A percentile compares a stretch with the other conserved stretches of the same genome.
Conservation (phyloP, 1,284 basidiomycete species). For the Stygiomarasmius scandens region DNA sequence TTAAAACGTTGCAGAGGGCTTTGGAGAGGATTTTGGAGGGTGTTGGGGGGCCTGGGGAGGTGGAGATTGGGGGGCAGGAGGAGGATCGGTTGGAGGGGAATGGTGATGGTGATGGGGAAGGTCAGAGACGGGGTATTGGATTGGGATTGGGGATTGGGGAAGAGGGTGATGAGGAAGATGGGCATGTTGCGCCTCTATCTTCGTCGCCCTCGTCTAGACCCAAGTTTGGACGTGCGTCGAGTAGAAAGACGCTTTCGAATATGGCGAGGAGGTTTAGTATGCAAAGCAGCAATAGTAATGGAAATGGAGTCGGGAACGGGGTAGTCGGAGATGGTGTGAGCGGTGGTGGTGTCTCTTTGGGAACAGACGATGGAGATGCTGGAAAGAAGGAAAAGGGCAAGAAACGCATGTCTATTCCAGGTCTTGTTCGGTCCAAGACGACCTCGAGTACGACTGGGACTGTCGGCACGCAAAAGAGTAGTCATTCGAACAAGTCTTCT, state of each 20-base stretch:
- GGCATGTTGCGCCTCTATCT: too few relatives aligned
- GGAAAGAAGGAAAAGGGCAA: constrained; percentile 1
- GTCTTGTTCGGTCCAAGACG: constrained; percentile 26
- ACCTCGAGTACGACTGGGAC: constrained; percentile 18
- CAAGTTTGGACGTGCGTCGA: constrained; percentile 13
- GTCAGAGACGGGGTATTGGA: background rate
- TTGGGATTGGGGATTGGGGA: background rate
- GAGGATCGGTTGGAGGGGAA: background rate
- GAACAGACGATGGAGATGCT: constrained; percentile 6
- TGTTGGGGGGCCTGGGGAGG: constrained; percentile 24
- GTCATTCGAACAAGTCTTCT: constrained; percentile 21
- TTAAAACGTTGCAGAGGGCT: constrained; percentile 75
- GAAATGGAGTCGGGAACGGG: constrained; percentile 3
- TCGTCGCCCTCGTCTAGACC: too few relatives aligned
- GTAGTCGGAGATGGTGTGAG: background rate
- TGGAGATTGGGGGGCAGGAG: background rate
- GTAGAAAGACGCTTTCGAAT: constrained; percentile 10
- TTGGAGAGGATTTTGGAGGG: constrained; percentile 54
- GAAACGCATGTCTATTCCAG: background rate
- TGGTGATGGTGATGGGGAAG: constrained; percentile 2
- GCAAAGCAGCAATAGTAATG: constrained; percentile 14
- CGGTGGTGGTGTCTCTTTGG: constrained; percentile 1
- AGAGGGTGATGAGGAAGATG: background rate
- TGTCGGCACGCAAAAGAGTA: constrained; percentile 1
- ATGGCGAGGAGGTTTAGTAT: constrained; percentile 28